Evolutionary conservation across 306 rosid species (phyloP), one percentile per base, ranked within the genome.

Genomic region (Urtica urens): DNA sequence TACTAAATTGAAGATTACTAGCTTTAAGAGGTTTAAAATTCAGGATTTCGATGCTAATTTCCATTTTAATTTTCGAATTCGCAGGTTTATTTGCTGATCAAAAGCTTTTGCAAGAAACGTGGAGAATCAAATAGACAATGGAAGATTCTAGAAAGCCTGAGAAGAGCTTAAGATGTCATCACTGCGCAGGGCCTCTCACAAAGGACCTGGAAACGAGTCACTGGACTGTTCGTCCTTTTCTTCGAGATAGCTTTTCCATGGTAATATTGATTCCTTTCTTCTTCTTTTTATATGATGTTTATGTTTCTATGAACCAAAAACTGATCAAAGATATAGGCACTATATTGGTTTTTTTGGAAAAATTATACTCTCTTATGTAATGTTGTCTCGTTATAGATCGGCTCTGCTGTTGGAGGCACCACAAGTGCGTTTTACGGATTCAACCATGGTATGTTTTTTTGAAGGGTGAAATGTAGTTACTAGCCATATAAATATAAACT

Each of bases 361-460:
- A 28, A 28, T 28, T 10, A 28, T 28, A 28, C 4, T 28, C 6
- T 28, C 10, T 28, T 28, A 9, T 13, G n/a, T 16, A 45, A 19
- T 19, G 8, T 45, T 34, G 18, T 20, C 40, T 3, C 40, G 3
- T 55, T 47, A 38, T 70, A 88, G 96, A 88, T 88, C 74, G 90
- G 96, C 46, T 88, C 96, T 59, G 96, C 86, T 10, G 80, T 83
- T 63, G 96, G 96, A 47, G 96, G 96, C 43, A 88, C 73, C 10
- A 43, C 88, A 41, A 83, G 94, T 83, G 94, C 92, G 27, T 88
- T 88, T 58, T 88, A 83, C 74, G 90, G 96, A 72, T 88, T 88
- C 71, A 83, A 88, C 70, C 77, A 73, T 35, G 95, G 96, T 88
- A 70, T 42, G 19, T 34, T 46, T 1, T 39, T 34, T 16, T 20